Conservation (phyloP, 495 filamentous ascomycete species). For the Hypomontagnella monticulosa region DNA sequence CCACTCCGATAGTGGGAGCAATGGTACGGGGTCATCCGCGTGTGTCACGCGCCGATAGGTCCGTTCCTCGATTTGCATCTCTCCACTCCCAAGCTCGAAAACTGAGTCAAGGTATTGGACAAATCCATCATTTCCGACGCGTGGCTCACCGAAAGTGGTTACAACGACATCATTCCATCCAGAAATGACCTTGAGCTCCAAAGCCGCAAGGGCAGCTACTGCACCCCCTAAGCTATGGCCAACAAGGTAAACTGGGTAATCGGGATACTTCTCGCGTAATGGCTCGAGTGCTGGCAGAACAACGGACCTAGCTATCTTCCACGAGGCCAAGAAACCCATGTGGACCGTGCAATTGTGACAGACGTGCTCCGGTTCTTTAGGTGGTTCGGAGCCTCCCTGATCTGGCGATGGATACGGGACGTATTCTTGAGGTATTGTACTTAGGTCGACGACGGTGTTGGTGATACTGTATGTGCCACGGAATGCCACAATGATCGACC, state of each 20-base stretch:
- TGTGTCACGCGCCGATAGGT: conserved; percentile 86
- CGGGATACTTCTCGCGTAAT: conserved; percentile 67
- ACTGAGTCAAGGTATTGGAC: conserved; percentile 70
- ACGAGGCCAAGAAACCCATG: conserved; percentile 85
- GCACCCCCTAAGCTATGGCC: conserved; percentile 95
- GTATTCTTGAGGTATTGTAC: conserved; percentile 88
- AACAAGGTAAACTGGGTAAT: conserved; percentile 78
- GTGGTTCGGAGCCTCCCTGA: conserved; percentile 47
- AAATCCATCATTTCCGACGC: conserved; percentile 79
- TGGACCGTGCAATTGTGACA: conserved; percentile 93
- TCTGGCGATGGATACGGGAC: conserved; percentile 76
- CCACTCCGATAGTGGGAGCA: conserved; percentile 86
- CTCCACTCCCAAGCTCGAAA: conserved; percentile 62
- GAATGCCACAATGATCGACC: conserved; percentile 85
- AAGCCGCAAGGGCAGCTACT: conserved; percentile 83
- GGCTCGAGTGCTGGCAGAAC: conserved; percentile 68
- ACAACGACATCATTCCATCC: conserved; percentile 73
- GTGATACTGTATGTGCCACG: conserved; percentile 92
- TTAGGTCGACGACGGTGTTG: conserved; percentile 89
- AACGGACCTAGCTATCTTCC: conserved; percentile 72
- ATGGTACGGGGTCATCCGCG: conserved; percentile 84
- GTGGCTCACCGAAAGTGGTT: conserved; percentile 94
- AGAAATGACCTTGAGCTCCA: conserved; percentile 66
- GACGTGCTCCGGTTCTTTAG: conserved; percentile 46
- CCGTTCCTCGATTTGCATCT: conserved; percentile 39